Evolutionary conservation across 2,329 filamentous ascomycete genomes (phyloP), one percentile per base, ranked within the genome.

Genomic region (Chrysoporthe puriensis): DNA sequence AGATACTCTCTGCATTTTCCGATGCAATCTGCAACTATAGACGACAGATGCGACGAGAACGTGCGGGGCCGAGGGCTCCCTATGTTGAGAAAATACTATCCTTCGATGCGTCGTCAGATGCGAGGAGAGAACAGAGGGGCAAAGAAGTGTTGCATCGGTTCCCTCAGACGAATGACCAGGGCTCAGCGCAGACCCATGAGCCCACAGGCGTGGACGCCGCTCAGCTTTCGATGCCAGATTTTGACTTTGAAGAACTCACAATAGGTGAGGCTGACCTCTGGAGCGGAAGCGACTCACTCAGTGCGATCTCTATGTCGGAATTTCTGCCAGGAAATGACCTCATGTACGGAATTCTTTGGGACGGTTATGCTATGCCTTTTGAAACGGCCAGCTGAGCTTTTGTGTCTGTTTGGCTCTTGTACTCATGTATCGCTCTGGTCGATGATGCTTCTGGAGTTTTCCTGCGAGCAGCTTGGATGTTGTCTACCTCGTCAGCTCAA

Each of bases 1-100:
- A 66, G 21, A 73, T 72, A 16, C 58, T 73, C 14, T 48, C 62
- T 1, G 59, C 71, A 18, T 70, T 72, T n/a, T 70, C 63, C n/a
- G 65, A 62, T 4, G 71, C 72, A 43, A 71, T 72, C 9, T 60
- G 64, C 34, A 46, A 61, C 14, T 70, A 67, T 9, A 66, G 46
- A 18, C 52, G 52, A 16, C 67, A 66, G 14, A 46, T 66, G 54
- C 46, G 56, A 13, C 62, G 48, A 3, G 54, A 67, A 40, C 42
- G 62, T 5, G 46, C 44, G 6, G 48, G 14, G 8, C 43, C 66
- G 16, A 46, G 66, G 7, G 40, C 60, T 2, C 62, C 66, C 36
- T 56, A 48, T 21, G 62, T 67, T 6, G 66, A 67, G 57, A 56
- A 67, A 7, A 67, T 67, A 48, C 14, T 64, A 14, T 64, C 62